Evolutionary conservation across 1,284 basidiomycete species (phyloP).

Genomic region (Polyporus tsugae): DNA sequence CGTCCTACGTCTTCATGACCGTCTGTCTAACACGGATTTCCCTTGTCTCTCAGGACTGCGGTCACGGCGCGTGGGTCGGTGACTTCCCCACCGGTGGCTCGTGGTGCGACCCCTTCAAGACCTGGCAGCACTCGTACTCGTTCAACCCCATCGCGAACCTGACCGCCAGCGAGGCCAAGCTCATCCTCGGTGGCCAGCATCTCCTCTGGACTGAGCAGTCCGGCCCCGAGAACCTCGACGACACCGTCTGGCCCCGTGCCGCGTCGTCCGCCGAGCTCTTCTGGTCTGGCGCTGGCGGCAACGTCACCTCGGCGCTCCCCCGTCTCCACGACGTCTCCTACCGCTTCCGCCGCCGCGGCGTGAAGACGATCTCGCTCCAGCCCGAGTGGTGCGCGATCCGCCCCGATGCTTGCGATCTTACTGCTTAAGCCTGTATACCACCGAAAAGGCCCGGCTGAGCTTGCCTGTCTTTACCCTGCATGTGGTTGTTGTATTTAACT

Average conservation of each 20-base stretch:
- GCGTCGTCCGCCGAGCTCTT: constrained; percentile 84
- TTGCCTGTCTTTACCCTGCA: constrained; percentile 2
- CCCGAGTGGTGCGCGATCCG: constrained; percentile 85
- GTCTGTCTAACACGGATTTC: background rate
- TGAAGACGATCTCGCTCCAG: constrained; percentile 75
- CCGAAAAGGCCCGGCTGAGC: background rate
- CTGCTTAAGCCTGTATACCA: constrained; percentile 43
- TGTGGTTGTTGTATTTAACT: background rate
- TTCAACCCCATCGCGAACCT: constrained; percentile 78
- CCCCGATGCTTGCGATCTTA: constrained; percentile 65
- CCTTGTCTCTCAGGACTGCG: constrained; percentile 67
- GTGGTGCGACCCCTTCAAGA: constrained; percentile 82
- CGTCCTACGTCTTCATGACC: background rate
- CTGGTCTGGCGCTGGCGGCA: constrained; percentile 74
- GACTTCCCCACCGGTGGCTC: constrained; percentile 52
- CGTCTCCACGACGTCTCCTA: constrained; percentile 81
- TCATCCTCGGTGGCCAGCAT: constrained; percentile 78
- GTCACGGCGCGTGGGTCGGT: constrained; percentile 84
- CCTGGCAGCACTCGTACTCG: constrained; percentile 77
- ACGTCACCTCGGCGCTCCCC: constrained; percentile 69
- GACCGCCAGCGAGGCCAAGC: constrained; percentile 53
- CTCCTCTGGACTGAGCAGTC: constrained; percentile 86
- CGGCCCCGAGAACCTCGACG: constrained; percentile 73
- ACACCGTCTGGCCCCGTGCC: constrained; percentile 82
- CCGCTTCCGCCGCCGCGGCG: constrained; percentile 73